A percentile compares a stretch with the other conserved stretches of the same genome.
Evolutionary conservation across 2,329 filamentous ascomycete species (phyloP).

Genomic region (Pseudogymnoascus destructans): DNA sequence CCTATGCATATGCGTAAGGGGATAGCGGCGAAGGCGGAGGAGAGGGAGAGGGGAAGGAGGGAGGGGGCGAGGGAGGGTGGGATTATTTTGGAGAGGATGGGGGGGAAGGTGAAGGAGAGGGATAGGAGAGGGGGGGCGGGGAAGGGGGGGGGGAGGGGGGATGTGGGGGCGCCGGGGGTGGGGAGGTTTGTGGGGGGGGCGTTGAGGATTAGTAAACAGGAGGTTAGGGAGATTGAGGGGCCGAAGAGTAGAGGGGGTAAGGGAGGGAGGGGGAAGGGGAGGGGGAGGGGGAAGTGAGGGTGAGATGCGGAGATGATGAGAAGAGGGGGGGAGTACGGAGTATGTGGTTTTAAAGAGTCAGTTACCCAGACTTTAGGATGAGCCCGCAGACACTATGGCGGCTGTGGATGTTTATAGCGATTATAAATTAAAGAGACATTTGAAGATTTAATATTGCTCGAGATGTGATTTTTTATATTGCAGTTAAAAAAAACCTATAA

Average conservation of each 20-base stretch:
- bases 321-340: no score
- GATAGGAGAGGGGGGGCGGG: constrained; percentile 31
- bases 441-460: no score
- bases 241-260: constrained; percentile 24
- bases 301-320: no score
- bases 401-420: no score
- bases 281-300: constrained; percentile 22
- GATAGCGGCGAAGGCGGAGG: constrained; percentile 54
- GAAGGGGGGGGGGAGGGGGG: constrained; percentile 37
- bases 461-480: no score
- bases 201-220: constrained; percentile 62
- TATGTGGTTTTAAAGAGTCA: no score
- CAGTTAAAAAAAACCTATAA: no score
- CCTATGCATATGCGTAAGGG: constrained; percentile 76
- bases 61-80: constrained; percentile 80
- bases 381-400: no score
- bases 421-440: no score
- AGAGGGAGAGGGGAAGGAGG: constrained; percentile 57
- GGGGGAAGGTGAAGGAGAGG: constrained; percentile 26
- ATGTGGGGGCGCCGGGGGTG: constrained; percentile 62
- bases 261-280: constrained; percentile 26
- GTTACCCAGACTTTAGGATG: no score
- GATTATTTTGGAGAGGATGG: constrained; percentile 61
- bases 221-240: constrained; percentile 60
- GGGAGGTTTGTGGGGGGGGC: constrained; percentile 71